Evolutionary conservation across 73 alveolate genomes (phyloP).

Genomic region (Paramecium octaurelia): DNA sequence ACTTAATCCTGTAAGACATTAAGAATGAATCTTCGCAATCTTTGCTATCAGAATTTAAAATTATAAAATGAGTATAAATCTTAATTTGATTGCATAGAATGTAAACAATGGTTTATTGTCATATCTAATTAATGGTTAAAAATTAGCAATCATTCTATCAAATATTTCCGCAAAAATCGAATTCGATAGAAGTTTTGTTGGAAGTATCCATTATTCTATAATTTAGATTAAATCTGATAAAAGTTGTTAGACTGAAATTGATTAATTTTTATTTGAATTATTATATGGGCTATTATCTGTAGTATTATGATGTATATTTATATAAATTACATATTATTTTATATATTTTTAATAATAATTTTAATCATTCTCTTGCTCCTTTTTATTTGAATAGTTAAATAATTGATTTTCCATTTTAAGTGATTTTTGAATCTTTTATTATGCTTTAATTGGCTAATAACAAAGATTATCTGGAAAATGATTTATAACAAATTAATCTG

Average conservation of each 20-base stretch:
- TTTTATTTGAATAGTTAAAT: background rate
- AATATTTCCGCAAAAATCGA: background rate
- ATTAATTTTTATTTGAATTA: too few species aligned
- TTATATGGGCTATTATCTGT: too few species aligned
- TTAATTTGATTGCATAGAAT: too few species aligned
- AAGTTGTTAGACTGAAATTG: too few species aligned
- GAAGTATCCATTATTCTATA: too few species aligned
- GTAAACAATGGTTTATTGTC: too few species aligned
- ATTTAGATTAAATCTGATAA: too few species aligned
- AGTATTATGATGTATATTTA: background rate
- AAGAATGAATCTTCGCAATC: background rate
- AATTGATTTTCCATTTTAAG: background rate
- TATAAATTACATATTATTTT: too few species aligned
- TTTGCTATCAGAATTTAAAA: background rate
- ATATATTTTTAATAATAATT: too few species aligned
- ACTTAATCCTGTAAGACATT: background rate
- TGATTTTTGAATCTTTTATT: background rate
- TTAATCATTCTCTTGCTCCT: background rate
- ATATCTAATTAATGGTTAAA: background rate
- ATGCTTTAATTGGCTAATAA: background rate
- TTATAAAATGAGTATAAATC: background rate
- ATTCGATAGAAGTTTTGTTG: too few species aligned
- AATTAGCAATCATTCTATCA: background rate
- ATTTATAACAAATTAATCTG: background rate
- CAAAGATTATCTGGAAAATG: background rate